Base-by-base conservation (phyloP, 2,329 filamentous ascomycete species). In the Trichothecium sympodiale region DNA sequence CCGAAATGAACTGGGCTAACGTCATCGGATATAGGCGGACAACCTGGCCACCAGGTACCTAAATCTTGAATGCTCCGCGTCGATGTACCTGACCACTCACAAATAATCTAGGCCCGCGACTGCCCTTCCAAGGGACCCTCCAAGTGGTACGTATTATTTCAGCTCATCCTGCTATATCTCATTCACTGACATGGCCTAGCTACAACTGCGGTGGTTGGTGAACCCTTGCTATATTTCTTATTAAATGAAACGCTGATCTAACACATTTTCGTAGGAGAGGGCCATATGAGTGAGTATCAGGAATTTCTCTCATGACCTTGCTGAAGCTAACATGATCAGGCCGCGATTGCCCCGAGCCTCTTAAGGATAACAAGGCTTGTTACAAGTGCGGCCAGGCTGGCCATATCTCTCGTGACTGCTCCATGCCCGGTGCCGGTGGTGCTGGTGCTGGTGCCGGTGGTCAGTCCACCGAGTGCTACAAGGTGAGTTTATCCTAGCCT, bases 331-430 rank as follows among this genome's bases (percentile, higher is more conserved):
- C 30, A 34, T 27, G 13, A n/a, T 18, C 43, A 83, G 80, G 83
- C 74, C 85, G 88, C 61, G 89, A 96, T 58, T 96, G 89, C 73
- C 79, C 82, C 44, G 78, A 85, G 59, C 81, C 86, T 41, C 77
- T 83, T 53, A 94, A 94, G 71, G 86, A 94, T 64, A 87, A 65
- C 59, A 77, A 82, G 69, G 73, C 77, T 51, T 83, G 77, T 69
- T 83, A 82, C 67, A 74, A 80, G 53, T 87, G 82, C 68, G 84
- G 84, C 56, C 76, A 83, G 61, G 65, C 78, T 48, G 89, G 87
- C 43, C 89, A 96, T 72, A 83, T 95, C 60, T 91, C 84, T 51
- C 87, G 89, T 51, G 88, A 95, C 55, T 88, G 83, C 68, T 77
- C 64, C 58, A 65, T 69, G 45, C 65, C 64, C 43, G 65, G 66